Evolutionary conservation across 2,329 filamentous ascomycete species (phyloP), one percentile per base, ranked within the genome.

Genomic region (Cladobotryum protrusum): DNA sequence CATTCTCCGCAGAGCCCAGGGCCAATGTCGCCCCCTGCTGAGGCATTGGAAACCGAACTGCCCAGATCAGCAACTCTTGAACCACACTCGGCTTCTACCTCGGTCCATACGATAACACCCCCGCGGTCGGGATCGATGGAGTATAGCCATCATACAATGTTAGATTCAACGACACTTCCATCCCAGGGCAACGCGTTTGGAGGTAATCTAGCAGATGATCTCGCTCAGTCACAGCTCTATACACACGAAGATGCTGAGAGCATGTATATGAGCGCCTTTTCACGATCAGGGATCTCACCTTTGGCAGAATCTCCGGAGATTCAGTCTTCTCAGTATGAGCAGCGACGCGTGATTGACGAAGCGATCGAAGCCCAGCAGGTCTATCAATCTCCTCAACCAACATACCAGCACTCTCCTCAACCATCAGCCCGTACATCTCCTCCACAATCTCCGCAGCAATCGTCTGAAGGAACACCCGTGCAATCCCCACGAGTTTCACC

Each of bases 231-330:
- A 5, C 83, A 80, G 37, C 61, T 90, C 1, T 92, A 87, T 60
- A 89, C 81, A 34, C 86, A 89, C 52, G 86, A 89, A 54, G 87
- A 92, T 54, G 87, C 87, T 0, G 83, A 89, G 61, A 93, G 89
- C 64, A 87, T 95, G 83, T 95, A 93, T 59, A 85, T 90, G 83
- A 92, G 82, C 54, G 82, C 82, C 1, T 78, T 85, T 46, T 85
- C 82, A 2, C 68, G 77, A 20, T 63, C 67, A 2, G 63, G 68
- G 33, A 61, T 63, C 2, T 63, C 67, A 15, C 29, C 19, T 32
- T 37, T 17, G 11, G 37, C 41, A n/a, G 45, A 53, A 15, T 18
- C 42, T 29, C 19, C 50, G 12, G 47, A 47, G 14, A 43, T 45
- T 17, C 18, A 47, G 17, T 39, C 33, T 5, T 50, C 50, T 33